Percentiles rank a stretch among this genome's conserved stretches.
Conservation (phyloP, 2,329 filamentous ascomycete species). For the Trichoderma sp. region DNA sequence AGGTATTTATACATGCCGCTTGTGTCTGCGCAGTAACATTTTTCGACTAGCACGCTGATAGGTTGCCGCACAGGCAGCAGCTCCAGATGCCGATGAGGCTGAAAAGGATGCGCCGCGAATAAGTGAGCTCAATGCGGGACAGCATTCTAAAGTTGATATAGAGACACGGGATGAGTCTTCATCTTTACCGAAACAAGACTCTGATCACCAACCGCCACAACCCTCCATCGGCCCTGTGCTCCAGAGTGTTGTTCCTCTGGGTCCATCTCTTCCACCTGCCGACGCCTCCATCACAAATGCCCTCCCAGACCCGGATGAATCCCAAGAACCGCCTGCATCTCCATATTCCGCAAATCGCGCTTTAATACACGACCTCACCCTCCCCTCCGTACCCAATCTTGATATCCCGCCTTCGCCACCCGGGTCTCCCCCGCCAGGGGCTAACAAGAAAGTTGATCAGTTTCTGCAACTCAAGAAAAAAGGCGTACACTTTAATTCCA, state of each 20-base stretch:
- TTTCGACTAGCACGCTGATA: constrained; percentile 12
- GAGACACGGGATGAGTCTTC: not conserved
- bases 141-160: not conserved
- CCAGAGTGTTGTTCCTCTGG: constrained; percentile 39
- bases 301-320: constrained; percentile 29
- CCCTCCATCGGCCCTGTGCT: constrained; percentile 35
- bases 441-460: constrained; percentile 68
- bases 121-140: not conserved
- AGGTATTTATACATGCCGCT: constrained; percentile 6
- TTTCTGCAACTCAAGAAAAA: constrained; percentile 78
- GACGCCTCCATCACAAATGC: constrained; percentile 29
- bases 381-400: constrained; percentile 71
- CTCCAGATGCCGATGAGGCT: constrained; percentile 5
- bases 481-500: constrained; percentile 76
- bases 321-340: constrained; percentile 49
- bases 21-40: not conserved
- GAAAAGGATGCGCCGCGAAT: not conserved
- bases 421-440: constrained; percentile 53
- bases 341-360: constrained; percentile 66
- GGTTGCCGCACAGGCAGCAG: constrained; percentile 16
- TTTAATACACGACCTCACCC: constrained; percentile 69
- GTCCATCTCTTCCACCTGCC: constrained; percentile 43
- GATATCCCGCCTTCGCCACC: constrained; percentile 74
- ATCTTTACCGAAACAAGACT: not conserved
- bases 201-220: constrained; percentile 9